These are phyloP conservation scores for Wickerhamomyces sp. DNA, from an alignment of 1,139 yeast genomes.

Conservation along the genomic window DNA sequence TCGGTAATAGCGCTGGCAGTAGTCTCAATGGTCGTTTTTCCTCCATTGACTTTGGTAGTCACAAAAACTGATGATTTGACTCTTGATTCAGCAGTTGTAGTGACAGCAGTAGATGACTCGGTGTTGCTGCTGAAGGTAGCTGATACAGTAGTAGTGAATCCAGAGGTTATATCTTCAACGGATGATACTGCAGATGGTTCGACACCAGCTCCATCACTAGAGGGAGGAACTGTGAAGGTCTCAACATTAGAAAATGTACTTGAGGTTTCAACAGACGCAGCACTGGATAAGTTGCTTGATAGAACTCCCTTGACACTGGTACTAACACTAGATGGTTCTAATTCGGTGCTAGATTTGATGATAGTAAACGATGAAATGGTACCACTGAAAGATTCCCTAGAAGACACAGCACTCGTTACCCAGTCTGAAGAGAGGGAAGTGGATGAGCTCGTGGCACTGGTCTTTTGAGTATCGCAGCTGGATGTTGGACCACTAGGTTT, in stretches of 20 bases:
- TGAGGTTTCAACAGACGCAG: not conserved
- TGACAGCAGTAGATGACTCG: too few species aligned
- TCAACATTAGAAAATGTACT: not conserved
- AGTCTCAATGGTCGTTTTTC: too few species aligned
- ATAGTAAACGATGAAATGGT: not conserved
- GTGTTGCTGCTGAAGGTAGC: too few species aligned
- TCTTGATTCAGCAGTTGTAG: too few species aligned
- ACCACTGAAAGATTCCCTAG: not conserved
- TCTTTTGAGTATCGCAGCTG: too few species aligned
- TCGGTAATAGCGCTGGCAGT: too few species aligned
- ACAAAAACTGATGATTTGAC: too few species aligned
- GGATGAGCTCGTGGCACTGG: not conserved
- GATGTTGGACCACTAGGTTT: too few species aligned
- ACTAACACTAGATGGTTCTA: not conserved
- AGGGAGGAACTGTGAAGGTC: not conserved
- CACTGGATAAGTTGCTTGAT: not conserved
- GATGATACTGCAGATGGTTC: not conserved
- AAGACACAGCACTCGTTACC: not conserved
- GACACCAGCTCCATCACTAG: not conserved
- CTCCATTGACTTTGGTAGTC: too few species aligned
- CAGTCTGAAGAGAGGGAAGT: not conserved
- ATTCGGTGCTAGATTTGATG: not conserved
- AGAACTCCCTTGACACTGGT: not conserved
- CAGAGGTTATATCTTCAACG: too few species aligned
- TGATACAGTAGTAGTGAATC: too few species aligned